Evolutionary conservation across 73 alveolate genomes (phyloP).

Genomic region (Paramecium biaurelia): DNA sequence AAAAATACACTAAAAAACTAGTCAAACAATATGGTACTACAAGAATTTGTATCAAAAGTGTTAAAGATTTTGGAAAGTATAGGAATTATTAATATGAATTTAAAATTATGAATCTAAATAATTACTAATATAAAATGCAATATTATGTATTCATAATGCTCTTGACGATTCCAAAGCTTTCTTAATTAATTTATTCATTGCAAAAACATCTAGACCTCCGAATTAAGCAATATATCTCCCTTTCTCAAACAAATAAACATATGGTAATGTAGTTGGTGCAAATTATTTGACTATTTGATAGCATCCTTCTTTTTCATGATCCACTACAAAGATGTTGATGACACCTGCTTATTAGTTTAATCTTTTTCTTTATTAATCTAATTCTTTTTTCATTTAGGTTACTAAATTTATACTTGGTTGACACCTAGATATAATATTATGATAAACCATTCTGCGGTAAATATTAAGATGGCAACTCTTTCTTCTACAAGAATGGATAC

Average conservation of each 20-base stretch:
- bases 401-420: neutral
- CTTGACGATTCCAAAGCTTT: slow-evolving; percentile 39
- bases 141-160: neutral
- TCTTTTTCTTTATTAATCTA: slow-evolving; percentile 10
- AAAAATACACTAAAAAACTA: neutral
- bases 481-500: neutral
- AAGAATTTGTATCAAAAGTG: too few species aligned
- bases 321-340: slow-evolving; percentile 14
- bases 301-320: slow-evolving; percentile 29
- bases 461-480: slow-evolving; percentile 5
- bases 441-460: slow-evolving; percentile 43
- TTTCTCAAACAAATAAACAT: slow-evolving; percentile 18
- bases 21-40: neutral
- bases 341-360: neutral
- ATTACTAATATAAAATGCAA: neutral
- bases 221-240: slow-evolving; percentile 50
- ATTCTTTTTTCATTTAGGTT: neutral
- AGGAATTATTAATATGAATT: neutral
- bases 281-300: neutral
- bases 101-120: neutral
- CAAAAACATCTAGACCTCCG: slow-evolving; percentile 41
- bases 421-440: neutral
- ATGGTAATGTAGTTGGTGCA: slow-evolving; percentile 31
- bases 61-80: too few species aligned
- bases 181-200: neutral